These are phyloP conservation scores for Rhodamnia argentea DNA, from an alignment of 345 rosid genomes.

Conservation along the genomic window DNA sequence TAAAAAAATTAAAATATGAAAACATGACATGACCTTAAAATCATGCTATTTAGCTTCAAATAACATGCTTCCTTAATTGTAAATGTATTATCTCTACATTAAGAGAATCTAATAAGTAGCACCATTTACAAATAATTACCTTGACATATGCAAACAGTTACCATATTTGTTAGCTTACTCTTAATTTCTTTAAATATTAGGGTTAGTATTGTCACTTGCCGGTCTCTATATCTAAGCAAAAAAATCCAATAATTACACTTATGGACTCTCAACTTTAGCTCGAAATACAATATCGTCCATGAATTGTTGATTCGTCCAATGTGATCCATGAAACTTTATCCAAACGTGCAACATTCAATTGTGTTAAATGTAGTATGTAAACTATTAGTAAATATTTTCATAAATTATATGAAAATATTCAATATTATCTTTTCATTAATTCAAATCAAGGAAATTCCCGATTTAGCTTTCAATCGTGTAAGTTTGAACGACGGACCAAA, in stretches of 20 bases:
- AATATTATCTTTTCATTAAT: accelerated
- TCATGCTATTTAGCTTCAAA: not conserved
- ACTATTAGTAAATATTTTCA: not conserved
- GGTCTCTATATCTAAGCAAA: not conserved
- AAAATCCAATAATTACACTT: not conserved
- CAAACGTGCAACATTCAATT: accelerated
- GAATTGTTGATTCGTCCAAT: not conserved
- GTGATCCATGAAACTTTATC: accelerated
- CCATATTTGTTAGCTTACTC: not conserved
- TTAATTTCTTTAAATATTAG: not conserved
- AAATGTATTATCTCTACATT: not conserved
- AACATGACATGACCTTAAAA: not conserved
- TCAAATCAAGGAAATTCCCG: accelerated
- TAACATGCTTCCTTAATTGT: not conserved
- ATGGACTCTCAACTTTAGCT: not conserved
- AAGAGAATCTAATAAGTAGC: not conserved
- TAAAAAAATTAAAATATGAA: not conserved
- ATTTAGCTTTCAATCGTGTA: accelerated
- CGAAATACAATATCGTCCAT: accelerated
- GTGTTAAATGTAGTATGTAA: accelerated
- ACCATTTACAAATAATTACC: not conserved
- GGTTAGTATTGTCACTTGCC: not conserved
- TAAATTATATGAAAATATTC: not conserved
- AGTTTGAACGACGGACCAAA: accelerated
- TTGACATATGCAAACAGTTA: not conserved